These are phyloP conservation scores for Neurospora sp. DNA, from an alignment of 495 filamentous ascomycete genomes.

Conservation along the genomic window DNA sequence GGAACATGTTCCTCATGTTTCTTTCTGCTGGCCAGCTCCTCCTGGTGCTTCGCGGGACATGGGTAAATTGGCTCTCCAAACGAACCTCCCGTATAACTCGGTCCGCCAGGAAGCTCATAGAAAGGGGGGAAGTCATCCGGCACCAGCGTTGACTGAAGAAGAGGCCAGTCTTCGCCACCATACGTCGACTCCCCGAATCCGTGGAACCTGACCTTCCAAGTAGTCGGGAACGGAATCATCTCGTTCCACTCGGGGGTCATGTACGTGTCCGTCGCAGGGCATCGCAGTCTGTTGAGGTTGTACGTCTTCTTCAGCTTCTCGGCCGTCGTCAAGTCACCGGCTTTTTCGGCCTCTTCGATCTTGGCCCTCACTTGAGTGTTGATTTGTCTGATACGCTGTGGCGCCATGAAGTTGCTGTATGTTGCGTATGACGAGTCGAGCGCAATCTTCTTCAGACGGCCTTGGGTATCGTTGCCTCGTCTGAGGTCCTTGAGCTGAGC, in stretches of 20 bases:
- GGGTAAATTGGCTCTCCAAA: background rate
- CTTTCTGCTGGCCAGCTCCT: background rate
- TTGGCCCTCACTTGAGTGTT: background rate
- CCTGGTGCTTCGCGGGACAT: background rate
- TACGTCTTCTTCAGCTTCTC: background rate
- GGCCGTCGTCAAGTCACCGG: background rate
- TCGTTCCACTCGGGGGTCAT: constrained; percentile 12
- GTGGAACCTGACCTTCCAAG: constrained; percentile 11
- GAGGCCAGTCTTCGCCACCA: background rate
- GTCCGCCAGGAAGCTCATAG: constrained; percentile 4
- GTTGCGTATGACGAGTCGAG: background rate
- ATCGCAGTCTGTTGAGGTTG: background rate
- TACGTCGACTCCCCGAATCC: constrained; percentile 11
- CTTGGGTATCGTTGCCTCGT: constrained; percentile 10
- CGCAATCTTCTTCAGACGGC: constrained; percentile 5
- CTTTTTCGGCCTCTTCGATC: background rate
- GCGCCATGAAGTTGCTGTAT: constrained; percentile 11
- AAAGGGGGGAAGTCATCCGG: constrained; percentile 4
- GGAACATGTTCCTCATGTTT: background rate
- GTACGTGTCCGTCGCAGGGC: constrained; percentile 6
- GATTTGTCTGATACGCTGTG: constrained; percentile 4
- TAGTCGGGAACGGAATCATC: constrained; percentile 12
- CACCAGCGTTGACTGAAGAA: background rate
- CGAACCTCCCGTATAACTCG: background rate
- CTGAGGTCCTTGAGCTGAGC: constrained; percentile 8